These are phyloP conservation scores for Sporothrix brasiliensis DNA, from an alignment of 2,329 filamentous ascomycete species.

Conservation along the genomic window DNA sequence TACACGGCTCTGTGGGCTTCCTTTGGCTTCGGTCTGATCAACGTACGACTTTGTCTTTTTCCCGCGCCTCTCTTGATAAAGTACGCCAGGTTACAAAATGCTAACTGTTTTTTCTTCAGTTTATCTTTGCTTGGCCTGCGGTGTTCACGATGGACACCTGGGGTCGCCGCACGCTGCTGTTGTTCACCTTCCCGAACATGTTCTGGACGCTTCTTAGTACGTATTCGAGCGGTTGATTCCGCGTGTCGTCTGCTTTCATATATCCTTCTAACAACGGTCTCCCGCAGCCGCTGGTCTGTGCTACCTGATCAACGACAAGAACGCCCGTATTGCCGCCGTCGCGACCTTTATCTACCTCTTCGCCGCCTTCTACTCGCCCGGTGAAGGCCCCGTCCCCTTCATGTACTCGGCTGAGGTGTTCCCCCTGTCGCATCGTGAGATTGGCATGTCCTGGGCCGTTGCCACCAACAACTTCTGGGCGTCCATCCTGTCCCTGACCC, in stretches of 20 bases:
- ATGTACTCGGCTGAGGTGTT: constrained; percentile 72
- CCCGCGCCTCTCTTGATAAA: background rate
- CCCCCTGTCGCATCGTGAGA: constrained; percentile 69
- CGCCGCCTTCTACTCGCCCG: constrained; percentile 41
- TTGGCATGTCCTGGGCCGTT: constrained; percentile 56
- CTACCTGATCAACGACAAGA: constrained; percentile 29
- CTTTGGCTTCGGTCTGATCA: constrained; percentile 66
- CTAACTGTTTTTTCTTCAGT: constrained; percentile 8
- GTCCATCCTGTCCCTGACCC: constrained; percentile 38
- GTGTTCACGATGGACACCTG: constrained; percentile 69
- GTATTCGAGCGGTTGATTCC: background rate
- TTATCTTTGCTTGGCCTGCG: constrained; percentile 64
- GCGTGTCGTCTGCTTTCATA: too few species aligned
- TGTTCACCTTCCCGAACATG: constrained; percentile 71
- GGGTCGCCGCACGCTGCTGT: constrained; percentile 62
- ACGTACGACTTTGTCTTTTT: constrained; percentile 41
- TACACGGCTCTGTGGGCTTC: constrained; percentile 64
- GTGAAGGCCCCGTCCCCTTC: constrained; percentile 70
- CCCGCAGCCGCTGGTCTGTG: constrained; percentile 30
- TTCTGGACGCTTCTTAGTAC: constrained; percentile 62
- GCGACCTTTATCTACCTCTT: constrained; percentile 51
- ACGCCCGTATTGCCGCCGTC: constrained; percentile 50
- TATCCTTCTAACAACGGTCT: background rate
- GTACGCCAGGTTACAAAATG: background rate
- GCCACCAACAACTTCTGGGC: constrained; percentile 35